These are phyloP conservation scores for Quercus ilex DNA, from an alignment of 306 rosid species.

Conservation along the genomic window DNA sequence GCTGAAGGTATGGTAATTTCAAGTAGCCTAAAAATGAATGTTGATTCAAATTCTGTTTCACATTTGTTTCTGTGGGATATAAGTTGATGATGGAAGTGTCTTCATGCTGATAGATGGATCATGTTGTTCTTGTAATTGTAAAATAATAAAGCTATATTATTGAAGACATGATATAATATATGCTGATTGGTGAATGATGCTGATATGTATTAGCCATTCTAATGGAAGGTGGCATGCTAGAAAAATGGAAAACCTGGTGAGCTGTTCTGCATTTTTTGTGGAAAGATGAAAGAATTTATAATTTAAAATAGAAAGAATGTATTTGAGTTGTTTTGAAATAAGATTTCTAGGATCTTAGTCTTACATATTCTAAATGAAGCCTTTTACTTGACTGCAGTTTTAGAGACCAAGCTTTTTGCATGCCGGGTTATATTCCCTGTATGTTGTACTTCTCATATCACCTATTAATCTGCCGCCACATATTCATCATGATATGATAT, in stretches of 20 bases:
- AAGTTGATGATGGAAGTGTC: background rate
- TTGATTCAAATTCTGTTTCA: conserved; percentile 12
- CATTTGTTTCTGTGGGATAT: background rate
- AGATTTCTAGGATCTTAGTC: background rate
- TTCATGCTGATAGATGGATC: background rate
- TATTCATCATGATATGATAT: background rate
- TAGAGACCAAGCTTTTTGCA: background rate
- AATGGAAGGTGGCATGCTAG: background rate
- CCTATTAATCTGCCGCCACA: background rate
- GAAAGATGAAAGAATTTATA: background rate
- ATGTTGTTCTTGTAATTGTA: background rate
- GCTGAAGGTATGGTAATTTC: conserved; percentile 74
- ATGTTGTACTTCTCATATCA: background rate
- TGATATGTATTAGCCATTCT: background rate
- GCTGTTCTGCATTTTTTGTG: background rate
- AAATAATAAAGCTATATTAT: background rate
- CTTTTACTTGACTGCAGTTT: background rate
- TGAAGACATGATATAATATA: background rate
- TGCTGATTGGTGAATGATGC: background rate
- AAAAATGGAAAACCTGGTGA: background rate
- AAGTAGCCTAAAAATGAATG: conserved; percentile 2
- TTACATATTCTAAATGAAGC: background rate
- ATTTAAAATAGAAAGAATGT: background rate
- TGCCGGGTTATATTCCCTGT: background rate
- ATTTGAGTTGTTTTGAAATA: background rate